phyloP scores from a whole-genome alignment of 768 basidiomycete genomes.

The Crucibulum laeve region DNA sequence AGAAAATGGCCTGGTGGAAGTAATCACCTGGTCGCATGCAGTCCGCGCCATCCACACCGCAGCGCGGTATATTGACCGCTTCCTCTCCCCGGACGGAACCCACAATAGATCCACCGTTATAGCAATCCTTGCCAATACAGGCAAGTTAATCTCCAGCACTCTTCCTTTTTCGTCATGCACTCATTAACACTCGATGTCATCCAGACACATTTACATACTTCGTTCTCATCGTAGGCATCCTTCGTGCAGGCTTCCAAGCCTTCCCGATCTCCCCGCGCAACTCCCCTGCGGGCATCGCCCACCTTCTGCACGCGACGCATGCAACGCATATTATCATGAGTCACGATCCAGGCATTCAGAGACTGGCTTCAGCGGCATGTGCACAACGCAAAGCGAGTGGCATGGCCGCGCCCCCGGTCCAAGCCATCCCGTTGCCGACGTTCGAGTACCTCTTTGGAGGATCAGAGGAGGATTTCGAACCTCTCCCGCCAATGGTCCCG shows the following conservation, averaged over 20 bases:
- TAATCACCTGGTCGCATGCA: slow-evolving; percentile 19
- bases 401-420: neutral
- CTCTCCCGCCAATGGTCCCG: slow-evolving; percentile 1
- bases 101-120: slow-evolving; percentile 13
- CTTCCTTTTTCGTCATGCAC: neutral
- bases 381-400: neutral
- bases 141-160: slow-evolving; percentile 11
- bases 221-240: slow-evolving; percentile 14
- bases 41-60: slow-evolving; percentile 20
- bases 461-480: slow-evolving; percentile 1
- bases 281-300: slow-evolving; percentile 22
- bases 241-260: slow-evolving; percentile 15
- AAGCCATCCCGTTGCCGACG: slow-evolving; percentile 6
- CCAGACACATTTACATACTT: slow-evolving; percentile 28
- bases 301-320: slow-evolving; percentile 21
- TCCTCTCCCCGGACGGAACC: neutral
- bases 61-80: slow-evolving; percentile 10
- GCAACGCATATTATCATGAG: slow-evolving; percentile 18
- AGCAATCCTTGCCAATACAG: slow-evolving; percentile 19
- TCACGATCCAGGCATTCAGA: slow-evolving; percentile 12
- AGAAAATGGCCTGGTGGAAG: slow-evolving; percentile 10
- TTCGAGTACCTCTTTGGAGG: slow-evolving; percentile 7
- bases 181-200: neutral
- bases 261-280: slow-evolving; percentile 22
- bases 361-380: slow-evolving; percentile 9